Evolutionary conservation across 108 stramenopile genomes (phyloP), one percentile per base, ranked within the genome.

Genomic region (Poteriospumella lacustris): DNA sequence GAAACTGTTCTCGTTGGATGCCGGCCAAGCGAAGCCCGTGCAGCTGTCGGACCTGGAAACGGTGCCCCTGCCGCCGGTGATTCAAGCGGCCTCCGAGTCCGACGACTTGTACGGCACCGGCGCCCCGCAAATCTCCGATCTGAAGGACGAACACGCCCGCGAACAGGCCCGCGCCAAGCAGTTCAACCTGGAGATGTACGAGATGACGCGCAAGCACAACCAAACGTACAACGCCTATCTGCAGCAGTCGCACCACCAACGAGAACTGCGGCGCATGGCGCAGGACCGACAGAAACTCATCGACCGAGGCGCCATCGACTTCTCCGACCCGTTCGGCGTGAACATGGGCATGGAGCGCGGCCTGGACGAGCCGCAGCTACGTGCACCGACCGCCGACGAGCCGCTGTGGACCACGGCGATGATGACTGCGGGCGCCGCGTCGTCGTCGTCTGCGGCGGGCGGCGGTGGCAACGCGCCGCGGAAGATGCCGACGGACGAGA

Each of bases 401-500:
- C 2, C 38, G 75, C n/a, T 78, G n/a, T 34, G 59, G 5, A 24
- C 60, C 2, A 44, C 2, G 2, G 12, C 3, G 5, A 76, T n/a
- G 60, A 36, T 24, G 19, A 3, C 2, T 9, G 60, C 19, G 58
- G 40, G 43, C 9, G 43, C 5, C 2, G 15, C n/a, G 47, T 5
- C 68, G 36, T 2, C 56, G 43, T 15, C 47, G 15, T 15, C 9
- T 52, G 47, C 9, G 9, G 60, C 29, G 9, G 24, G 24, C 31
- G 24, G 24, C 28, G 24, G 60, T 24, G 60, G 60, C 36, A 26
- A 12, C 15, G 5, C 29, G 9, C n/a, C n/a, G n/a, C n/a, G n/a
- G n/a, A 64, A 33, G 31, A 33, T 73, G 28, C 5, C 19, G 5
- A 38, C 78, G 41, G 85, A 88, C 81, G 86, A 82, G 59, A 85